phyloP scores from a whole-genome alignment of 768 basidiomycete genomes.

The Kwoniella sp. region DNA sequence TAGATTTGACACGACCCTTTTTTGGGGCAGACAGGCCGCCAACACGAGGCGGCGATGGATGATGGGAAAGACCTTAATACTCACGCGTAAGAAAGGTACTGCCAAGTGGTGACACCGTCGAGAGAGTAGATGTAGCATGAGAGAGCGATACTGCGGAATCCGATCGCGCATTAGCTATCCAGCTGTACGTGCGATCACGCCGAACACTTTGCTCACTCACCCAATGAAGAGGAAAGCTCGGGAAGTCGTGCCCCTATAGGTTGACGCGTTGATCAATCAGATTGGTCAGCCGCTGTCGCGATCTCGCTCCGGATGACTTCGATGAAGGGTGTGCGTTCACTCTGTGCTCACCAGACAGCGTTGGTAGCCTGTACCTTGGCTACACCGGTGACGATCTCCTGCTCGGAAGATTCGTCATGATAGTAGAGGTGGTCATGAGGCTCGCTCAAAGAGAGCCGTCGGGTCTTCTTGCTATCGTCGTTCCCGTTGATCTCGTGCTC shows the following conservation, averaged over 20 bases:
- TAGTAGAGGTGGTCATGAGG: constrained; percentile 16
- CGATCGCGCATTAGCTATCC: background rate
- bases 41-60: no score
- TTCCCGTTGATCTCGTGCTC: constrained; percentile 1
- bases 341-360: constrained; percentile 46
- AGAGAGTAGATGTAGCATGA: constrained; percentile 78
- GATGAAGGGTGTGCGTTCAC: no score
- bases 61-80: constrained; percentile 55
- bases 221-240: constrained; percentile 67
- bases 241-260: constrained; percentile 60
- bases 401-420: constrained; percentile 12
- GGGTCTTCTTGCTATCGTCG: constrained; percentile 20
- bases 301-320: background rate
- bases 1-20: background rate
- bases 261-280: no score
- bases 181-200: background rate
- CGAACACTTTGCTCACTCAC: constrained; percentile 54
- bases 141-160: constrained; percentile 61
- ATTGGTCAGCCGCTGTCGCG: background rate
- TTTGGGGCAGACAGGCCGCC: no score
- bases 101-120: constrained; percentile 69
- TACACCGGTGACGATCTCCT: constrained; percentile 35
- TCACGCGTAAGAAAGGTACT: constrained; percentile 66
- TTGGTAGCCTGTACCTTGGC: constrained; percentile 45
- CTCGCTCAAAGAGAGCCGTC: background rate